Percentiles rank a stretch among this genome's conserved stretches.
Conservation (phyloP, 345 rosid species). For the Salix viminalis region DNA sequence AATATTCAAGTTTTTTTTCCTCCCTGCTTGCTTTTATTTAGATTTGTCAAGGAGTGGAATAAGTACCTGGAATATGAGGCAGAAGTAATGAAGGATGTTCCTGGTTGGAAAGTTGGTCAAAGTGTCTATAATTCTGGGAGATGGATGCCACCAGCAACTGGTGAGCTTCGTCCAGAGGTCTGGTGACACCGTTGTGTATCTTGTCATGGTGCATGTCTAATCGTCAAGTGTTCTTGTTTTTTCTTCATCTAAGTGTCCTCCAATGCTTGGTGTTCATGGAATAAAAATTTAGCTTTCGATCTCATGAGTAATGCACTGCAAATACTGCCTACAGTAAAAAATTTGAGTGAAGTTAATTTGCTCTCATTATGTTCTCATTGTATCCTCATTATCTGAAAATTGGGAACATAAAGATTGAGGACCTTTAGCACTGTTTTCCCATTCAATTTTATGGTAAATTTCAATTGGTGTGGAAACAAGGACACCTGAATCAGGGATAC, state of each 20-base stretch:
- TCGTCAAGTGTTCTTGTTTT: not conserved
- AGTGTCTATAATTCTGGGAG: slow-evolving; percentile 87
- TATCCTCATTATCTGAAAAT: not conserved
- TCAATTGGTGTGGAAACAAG: not conserved
- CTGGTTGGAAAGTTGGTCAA: slow-evolving; percentile 99
- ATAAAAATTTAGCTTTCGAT: slow-evolving; percentile 9
- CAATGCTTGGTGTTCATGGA: not conserved
- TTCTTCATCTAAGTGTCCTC: slow-evolving; percentile 2
- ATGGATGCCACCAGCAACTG: slow-evolving; percentile 99
- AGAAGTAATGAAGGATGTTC: slow-evolving; percentile 98
- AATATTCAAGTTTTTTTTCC: not conserved
- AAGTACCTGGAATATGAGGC: slow-evolving; percentile 94
- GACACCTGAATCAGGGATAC: not conserved
- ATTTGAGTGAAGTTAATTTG: not conserved
- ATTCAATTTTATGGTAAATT: not conserved
- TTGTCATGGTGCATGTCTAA: not conserved
- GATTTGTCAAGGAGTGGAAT: slow-evolving; percentile 96
- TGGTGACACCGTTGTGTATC: slow-evolving; percentile 47
- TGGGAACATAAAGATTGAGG: not conserved
- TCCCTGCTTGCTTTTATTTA: slow-evolving; percentile 15
- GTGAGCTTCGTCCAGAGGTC: slow-evolving; percentile 96
- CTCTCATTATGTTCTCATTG: not conserved
- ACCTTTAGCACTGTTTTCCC: not conserved
- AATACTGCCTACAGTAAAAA: not conserved
- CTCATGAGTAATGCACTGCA: not conserved